Conservation (phyloP, 306 rosid genomes). For the Argentina anserina region DNA sequence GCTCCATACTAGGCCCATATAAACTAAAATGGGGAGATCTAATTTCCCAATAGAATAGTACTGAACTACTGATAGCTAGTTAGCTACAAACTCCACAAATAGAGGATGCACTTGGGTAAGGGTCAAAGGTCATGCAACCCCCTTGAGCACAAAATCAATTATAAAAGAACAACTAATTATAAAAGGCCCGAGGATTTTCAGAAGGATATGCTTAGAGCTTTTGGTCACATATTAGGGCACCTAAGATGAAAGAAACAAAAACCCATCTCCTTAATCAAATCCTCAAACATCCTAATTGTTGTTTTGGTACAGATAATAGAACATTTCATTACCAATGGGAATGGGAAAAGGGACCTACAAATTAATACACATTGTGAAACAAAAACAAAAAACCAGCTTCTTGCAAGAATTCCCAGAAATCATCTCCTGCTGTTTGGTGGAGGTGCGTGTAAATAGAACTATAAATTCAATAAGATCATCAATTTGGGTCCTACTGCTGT, state of each 20-base stretch:
- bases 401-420: conserved; percentile 10
- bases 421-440: conserved; percentile 29
- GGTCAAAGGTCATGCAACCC: neutral
- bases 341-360: conserved; percentile 12
- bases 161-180: neutral
- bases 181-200: neutral
- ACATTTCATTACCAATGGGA: conserved; percentile 7
- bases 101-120: neutral
- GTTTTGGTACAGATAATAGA: conserved; percentile 18
- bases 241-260: conserved; percentile 16
- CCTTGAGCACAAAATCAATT: neutral
- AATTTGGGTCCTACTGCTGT: conserved; percentile 19
- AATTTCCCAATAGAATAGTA: neutral
- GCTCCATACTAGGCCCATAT: too few relatives aligned
- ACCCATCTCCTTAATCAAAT: conserved; percentile 8
- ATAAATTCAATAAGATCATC: neutral
- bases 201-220: conserved; percentile 1
- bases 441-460: conserved; percentile 15
- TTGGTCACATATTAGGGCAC: conserved; percentile 10
- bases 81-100: neutral
- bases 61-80: too few relatives aligned
- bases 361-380: conserved; percentile 8
- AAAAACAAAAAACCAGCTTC: conserved; percentile 22
- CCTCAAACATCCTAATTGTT: conserved; percentile 22
- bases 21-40: too few relatives aligned